Conservation (phyloP, 2,329 filamentous ascomycete species). For the Simplicillium sp. region DNA sequence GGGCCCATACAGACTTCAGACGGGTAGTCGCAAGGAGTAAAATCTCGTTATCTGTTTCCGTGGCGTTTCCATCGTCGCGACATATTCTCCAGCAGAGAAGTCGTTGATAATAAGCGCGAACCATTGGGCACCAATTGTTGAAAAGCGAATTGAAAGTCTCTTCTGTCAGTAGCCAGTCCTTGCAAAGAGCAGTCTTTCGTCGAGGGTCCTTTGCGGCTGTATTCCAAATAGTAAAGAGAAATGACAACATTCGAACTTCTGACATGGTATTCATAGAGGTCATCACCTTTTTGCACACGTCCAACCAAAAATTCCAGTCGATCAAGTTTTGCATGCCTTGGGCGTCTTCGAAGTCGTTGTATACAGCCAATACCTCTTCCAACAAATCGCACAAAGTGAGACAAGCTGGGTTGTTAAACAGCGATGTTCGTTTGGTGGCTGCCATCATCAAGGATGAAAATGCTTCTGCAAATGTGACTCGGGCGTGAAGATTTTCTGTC, state of each 20-base stretch:
- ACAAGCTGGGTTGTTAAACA: conserved; percentile 75
- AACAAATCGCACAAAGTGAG: conserved; percentile 88
- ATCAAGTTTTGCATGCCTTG: conserved; percentile 36
- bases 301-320: conserved; percentile 79
- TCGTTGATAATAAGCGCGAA: conserved; percentile 85
- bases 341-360: conserved; percentile 35
- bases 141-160: conserved; percentile 73
- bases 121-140: conserved; percentile 94
- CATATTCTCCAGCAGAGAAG: conserved; percentile 84
- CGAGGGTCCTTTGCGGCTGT: conserved; percentile 54
- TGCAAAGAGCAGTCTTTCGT: conserved; percentile 61
- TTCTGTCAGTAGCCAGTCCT: conserved; percentile 66
- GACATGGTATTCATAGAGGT: conserved; percentile 82
- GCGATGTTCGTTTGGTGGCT: conserved; percentile 63
- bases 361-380: conserved; percentile 67
- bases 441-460: conserved; percentile 68
- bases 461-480: conserved; percentile 65
- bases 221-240: conserved; percentile 75
- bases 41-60: conserved; percentile 55
- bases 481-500: conserved; percentile 28
- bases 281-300: conserved; percentile 70
- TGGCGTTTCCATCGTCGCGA: conserved; percentile 58
- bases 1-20: conserved; percentile 65
- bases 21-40: conserved; percentile 58
- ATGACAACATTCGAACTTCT: conserved; percentile 74